Evolutionary conservation across 176 grass and related monocot species (phyloP), one percentile per base, ranked within the genome.

Genomic region (Phragmites australis): DNA sequence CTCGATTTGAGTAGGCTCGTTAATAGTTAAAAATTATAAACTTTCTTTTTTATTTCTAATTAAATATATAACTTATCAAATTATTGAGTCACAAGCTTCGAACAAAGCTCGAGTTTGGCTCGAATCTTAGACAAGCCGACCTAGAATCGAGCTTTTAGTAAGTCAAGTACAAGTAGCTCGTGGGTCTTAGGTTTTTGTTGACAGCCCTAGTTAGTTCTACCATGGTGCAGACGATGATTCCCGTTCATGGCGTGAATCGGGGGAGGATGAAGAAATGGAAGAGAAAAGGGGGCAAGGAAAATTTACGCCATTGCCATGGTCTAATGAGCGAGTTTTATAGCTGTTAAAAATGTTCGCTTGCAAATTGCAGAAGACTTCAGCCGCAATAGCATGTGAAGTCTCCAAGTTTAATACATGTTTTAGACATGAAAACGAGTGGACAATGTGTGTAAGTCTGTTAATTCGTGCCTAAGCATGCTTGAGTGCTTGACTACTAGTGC

Each of bases 391-490:
- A 22, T 8, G 8, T 2, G 60, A 49, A 49, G 63, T 77, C 63
- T 49, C 42, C 73, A 6, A 14, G 63, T 27, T 77, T 68, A 76
- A 16, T 12, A 58, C 39, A 65, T 78, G 61, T 79, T 79, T 66
- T 79, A 26, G 72, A 57, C 72, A 1, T 42, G 52, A 46, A n/a
- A 1, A 8, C 19, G 2, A 23, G 31, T 21, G 8, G 8, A 11
- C 27, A 18, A 6, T 72, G 67, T 29, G 45, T 39, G 1, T 13
- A 6, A 23, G 3, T 18, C 1, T 26, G 14, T 17, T 11, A 12
- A 23, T 78, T 65, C 0, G 30, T 39, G 4, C 11, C 19, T 51
- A 78, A 26, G 45, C 76, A 40, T 39, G 76, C 6, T 11, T 40
- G 3, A 15, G 6, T 29, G 7, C 2, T 4, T 1, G 1, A 30